A percentile compares a stretch with the other conserved stretches of the same genome.
These are phyloP conservation scores for Raffaelea albimanens DNA, from an alignment of 2,329 filamentous ascomycete genomes.

Conservation along the genomic window DNA sequence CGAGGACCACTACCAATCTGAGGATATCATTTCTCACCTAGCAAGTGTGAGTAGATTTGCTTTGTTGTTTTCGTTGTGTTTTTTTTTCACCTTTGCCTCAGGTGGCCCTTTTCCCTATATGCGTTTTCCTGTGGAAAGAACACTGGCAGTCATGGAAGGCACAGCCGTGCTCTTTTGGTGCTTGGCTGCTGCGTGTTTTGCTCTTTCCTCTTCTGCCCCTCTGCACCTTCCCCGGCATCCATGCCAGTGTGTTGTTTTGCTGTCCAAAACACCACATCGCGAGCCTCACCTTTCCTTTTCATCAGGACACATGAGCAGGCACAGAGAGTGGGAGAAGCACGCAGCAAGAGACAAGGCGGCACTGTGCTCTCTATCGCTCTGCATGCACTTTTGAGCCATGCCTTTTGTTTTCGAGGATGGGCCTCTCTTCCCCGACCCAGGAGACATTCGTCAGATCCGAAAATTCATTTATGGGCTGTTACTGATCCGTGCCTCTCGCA, in stretches of 20 bases:
- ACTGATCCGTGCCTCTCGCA: neutral
- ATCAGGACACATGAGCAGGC: too few species aligned
- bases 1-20: slow-evolving; percentile 83
- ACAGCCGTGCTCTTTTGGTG: too few species aligned
- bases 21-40: slow-evolving; percentile 77
- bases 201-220: neutral
- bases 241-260: neutral
- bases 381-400: too few species aligned
- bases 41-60: slow-evolving; percentile 54
- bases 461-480: neutral
- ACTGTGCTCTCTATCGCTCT: too few species aligned
- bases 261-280: neutral
- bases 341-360: too few species aligned
- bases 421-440: too few species aligned
- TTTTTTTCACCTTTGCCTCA: slow-evolving; percentile 1
- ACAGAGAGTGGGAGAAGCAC: too few species aligned
- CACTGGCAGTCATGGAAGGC: too few species aligned
- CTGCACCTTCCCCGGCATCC: too few species aligned
- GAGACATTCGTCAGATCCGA: too few species aligned
- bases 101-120: slow-evolving; percentile 1
- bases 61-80: slow-evolving; percentile 1
- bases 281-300: slow-evolving; percentile 1
- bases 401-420: slow-evolving; percentile 1
- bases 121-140: neutral
- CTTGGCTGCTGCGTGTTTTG: neutral